These are phyloP conservation scores for Pneumocystis sp. DNA, from an alignment of 1,139 yeast species.

Conservation along the genomic window DNA sequence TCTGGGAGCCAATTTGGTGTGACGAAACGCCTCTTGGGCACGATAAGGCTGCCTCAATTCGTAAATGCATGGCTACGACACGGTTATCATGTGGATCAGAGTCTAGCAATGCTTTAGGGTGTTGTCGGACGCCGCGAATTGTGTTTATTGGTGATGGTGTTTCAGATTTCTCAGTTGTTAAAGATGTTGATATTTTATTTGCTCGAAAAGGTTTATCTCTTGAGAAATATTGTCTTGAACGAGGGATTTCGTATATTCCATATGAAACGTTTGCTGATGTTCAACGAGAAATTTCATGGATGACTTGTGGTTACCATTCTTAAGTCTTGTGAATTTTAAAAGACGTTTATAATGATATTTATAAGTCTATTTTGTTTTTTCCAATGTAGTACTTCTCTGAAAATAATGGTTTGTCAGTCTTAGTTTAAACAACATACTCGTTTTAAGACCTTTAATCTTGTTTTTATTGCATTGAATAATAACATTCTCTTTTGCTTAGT, in stretches of 20 bases:
- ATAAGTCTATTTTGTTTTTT: not conserved
- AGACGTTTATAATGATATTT: no score
- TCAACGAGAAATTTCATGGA: constrained; percentile 21
- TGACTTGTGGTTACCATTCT: constrained; percentile 5
- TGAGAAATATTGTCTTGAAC: constrained; percentile 29
- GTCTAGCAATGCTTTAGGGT: constrained; percentile 4
- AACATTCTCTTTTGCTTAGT: not conserved
- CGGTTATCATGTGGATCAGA: not conserved
- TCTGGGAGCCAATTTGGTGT: constrained; percentile 46
- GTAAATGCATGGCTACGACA: constrained; percentile 27
- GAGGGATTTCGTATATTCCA: constrained; percentile 30
- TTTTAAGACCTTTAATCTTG: no score
- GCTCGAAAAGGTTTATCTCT: constrained; percentile 30
- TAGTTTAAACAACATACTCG: no score
- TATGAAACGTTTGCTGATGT: constrained; percentile 30
- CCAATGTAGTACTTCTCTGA: not conserved
- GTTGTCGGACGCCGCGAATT: constrained; percentile 21
- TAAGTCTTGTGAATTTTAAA: not conserved
- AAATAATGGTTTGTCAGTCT: no score
- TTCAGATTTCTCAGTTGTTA: constrained; percentile 33
- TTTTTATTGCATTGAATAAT: no score
- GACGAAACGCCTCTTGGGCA: constrained; percentile 53
- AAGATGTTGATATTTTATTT: constrained; percentile 31
- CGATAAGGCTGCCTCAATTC: constrained; percentile 47
- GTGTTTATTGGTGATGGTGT: constrained; percentile 34